Evolutionary conservation across 1,139 yeast genomes (phyloP).

Genomic region (Diutina sp.): DNA sequence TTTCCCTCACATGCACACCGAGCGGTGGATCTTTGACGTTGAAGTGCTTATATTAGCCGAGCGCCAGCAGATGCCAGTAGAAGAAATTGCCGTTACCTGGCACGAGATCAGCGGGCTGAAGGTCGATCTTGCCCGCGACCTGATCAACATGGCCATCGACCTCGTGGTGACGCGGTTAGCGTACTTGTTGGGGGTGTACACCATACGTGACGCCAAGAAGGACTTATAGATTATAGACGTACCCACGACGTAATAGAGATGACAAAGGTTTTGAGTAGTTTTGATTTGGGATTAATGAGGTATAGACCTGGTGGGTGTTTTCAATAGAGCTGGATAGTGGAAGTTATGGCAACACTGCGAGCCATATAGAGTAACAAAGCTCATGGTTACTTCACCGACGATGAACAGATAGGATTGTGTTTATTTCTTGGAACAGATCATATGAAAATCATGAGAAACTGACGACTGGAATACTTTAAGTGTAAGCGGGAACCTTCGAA

Average conservation of each 20-base stretch:
- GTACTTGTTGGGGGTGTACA: slow-evolving; percentile 72
- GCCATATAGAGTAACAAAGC: too few relatives aligned
- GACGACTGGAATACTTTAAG: too few relatives aligned
- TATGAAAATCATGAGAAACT: too few relatives aligned
- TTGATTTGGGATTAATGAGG: too few relatives aligned
- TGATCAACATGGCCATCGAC: slow-evolving; percentile 91
- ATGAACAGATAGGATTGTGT: too few relatives aligned
- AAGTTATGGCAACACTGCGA: too few relatives aligned
- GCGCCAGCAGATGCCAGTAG: slow-evolving; percentile 50
- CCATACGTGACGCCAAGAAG: slow-evolving; percentile 9
- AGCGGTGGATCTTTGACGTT: slow-evolving; percentile 96
- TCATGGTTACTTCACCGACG: too few relatives aligned
- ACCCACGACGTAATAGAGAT: background rate
- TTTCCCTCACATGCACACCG: slow-evolving; percentile 91
- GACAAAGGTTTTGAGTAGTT: background rate
- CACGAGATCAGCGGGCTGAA: slow-evolving; percentile 95
- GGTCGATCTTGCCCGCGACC: slow-evolving; percentile 82
- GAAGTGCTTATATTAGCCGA: slow-evolving; percentile 77
- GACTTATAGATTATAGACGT: background rate
- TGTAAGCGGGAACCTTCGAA: too few relatives aligned
- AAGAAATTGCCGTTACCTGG: slow-evolving; percentile 87
- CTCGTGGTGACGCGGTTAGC: slow-evolving; percentile 85
- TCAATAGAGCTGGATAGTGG: too few relatives aligned
- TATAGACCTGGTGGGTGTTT: too few relatives aligned
- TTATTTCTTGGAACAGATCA: too few relatives aligned